phyloP scores from a whole-genome alignment of 2,329 filamentous ascomycete species.

The Corniculantispora saksenae region DNA sequence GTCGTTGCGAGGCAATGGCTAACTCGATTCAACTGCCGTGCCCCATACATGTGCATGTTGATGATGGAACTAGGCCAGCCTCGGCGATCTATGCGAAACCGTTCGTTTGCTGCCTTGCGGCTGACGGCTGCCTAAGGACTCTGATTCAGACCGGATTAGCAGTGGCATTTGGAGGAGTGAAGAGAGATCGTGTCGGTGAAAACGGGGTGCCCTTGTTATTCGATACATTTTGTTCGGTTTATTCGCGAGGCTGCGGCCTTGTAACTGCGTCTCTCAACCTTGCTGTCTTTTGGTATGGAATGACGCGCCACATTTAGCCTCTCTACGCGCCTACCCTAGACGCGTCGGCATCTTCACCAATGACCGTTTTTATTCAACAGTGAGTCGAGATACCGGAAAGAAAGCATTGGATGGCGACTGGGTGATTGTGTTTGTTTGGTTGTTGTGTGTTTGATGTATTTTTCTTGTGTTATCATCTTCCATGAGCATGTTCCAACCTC shows the following conservation, averaged over 20 bases:
- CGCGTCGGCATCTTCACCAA: background rate
- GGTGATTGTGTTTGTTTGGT: background rate
- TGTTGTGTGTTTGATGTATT: too few relatives aligned
- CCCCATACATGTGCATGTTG: background rate
- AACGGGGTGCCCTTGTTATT: too few relatives aligned
- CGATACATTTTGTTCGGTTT: too few relatives aligned
- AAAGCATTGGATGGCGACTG: background rate
- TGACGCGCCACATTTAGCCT: background rate
- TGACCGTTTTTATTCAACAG: background rate
- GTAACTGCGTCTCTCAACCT: background rate
- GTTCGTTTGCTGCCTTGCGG: background rate
- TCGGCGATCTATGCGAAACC: background rate
- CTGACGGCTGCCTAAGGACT: background rate
- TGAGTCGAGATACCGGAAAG: too few relatives aligned
- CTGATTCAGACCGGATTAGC: background rate
- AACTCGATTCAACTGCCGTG: background rate
- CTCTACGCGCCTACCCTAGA: conserved; percentile 1
- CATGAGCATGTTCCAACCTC: too few relatives aligned
- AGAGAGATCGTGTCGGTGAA: too few relatives aligned
- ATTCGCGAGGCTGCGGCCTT: too few relatives aligned
- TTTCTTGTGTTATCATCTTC: too few relatives aligned
- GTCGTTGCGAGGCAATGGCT: background rate
- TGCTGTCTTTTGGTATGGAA: background rate
- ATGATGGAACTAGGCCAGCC: background rate
- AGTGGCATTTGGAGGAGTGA: too few relatives aligned